Conservation (phyloP, 768 basidiomycete species). For the Heimioporus sp. region DNA sequence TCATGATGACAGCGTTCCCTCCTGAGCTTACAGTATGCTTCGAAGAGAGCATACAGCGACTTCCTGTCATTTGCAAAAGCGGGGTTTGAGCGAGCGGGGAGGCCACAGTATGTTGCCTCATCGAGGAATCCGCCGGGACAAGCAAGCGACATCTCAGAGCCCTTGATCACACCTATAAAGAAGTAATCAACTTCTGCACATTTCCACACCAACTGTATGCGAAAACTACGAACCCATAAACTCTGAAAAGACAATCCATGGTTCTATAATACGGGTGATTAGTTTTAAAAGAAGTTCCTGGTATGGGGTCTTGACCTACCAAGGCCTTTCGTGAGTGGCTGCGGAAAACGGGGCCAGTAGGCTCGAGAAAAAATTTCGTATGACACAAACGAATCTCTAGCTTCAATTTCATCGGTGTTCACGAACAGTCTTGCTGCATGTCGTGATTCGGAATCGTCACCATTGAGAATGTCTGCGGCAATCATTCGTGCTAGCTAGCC, state of each 20-base stretch:
- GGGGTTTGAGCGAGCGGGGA: constrained; percentile 52
- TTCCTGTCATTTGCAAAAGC: constrained; percentile 52
- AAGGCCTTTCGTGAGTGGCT: too few relatives aligned
- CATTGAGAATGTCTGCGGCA: constrained; percentile 19
- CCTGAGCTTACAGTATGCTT: constrained; percentile 49
- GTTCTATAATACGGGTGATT: too few relatives aligned
- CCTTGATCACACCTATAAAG: constrained; percentile 55
- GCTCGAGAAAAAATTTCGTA: too few relatives aligned
- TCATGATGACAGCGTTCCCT: constrained; percentile 44
- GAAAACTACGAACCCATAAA: constrained; percentile 48
- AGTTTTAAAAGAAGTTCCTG: too few relatives aligned
- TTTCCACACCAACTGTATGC: neutral
- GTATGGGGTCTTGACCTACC: too few relatives aligned
- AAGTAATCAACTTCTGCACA: neutral
- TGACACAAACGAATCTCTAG: constrained; percentile 15
- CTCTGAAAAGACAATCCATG: too few relatives aligned
- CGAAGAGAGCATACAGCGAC: constrained; percentile 52
- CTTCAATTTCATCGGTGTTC: constrained; percentile 12
- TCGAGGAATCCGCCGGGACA: constrained; percentile 41
- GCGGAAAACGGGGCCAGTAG: too few relatives aligned
- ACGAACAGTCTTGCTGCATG: constrained; percentile 13
- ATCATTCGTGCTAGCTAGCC: constrained; percentile 26
- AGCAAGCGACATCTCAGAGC: constrained; percentile 54
- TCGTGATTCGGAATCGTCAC: constrained; percentile 2
- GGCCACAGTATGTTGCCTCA: constrained; percentile 40